Evolutionary conservation across 1,139 yeast genomes (phyloP).

Genomic region (Debaryomycetaceae sp.): DNA sequence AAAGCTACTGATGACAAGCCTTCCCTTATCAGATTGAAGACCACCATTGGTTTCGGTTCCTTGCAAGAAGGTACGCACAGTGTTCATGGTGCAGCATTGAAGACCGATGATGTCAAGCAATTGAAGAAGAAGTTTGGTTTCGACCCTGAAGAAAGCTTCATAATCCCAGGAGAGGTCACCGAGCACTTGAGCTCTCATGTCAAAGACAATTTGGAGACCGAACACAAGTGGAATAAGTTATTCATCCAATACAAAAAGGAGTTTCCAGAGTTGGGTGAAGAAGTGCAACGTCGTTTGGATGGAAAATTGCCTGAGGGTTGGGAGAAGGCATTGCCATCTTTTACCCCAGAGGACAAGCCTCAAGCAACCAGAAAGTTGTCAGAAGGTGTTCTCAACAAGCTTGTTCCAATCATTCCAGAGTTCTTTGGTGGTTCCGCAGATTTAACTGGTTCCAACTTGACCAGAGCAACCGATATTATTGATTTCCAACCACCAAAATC

Average conservation of each 20-base stretch:
- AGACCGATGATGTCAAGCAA: conserved; percentile 88
- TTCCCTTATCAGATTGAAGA: conserved; percentile 81
- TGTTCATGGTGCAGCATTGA: conserved; percentile 97
- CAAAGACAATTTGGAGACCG: conserved; percentile 55
- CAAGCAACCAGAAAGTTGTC: conserved; percentile 95
- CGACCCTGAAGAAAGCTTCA: conserved; percentile 79
- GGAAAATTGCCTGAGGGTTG: conserved; percentile 84
- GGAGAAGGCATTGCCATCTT: conserved; percentile 75
- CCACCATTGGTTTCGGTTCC: conserved; percentile 96
- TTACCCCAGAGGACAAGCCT: conserved; percentile 74
- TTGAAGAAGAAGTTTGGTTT: conserved; percentile 84
- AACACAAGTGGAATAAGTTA: conserved; percentile 70
- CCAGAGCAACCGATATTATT: conserved; percentile 78
- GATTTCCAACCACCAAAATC: conserved; percentile 93
- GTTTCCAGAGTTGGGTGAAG: conserved; percentile 80
- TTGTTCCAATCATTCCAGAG: conserved; percentile 75
- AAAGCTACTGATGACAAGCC: conserved; percentile 74
- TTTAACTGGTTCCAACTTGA: conserved; percentile 95
- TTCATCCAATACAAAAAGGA: conserved; percentile 61
- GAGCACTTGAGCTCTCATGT: conserved; percentile 61
- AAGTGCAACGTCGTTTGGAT: conserved; percentile 74
- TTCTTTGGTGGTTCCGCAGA: conserved; percentile 98
- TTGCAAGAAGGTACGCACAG: conserved; percentile 79
- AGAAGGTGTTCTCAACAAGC: conserved; percentile 69
- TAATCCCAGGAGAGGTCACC: conserved; percentile 80